Base-by-base conservation (phyloP, 805 yeast genomes). In the Alloascoidea africana region DNA sequence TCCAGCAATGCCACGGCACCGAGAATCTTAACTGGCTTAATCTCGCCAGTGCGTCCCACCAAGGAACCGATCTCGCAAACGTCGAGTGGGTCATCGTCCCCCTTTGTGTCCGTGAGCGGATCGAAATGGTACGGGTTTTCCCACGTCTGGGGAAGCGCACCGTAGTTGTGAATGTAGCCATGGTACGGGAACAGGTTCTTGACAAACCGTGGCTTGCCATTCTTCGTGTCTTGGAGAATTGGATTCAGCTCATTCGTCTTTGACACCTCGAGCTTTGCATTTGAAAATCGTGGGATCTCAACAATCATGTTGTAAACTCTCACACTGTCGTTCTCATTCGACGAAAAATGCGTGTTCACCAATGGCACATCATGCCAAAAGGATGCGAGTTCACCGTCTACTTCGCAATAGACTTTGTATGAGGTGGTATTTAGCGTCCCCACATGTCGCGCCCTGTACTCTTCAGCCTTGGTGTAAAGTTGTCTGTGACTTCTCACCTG, bases 81-180 rank as follows among this genome's bases (percentile, higher is more conserved):
- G 52, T 82, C 93, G 43, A 82, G 59, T 1, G 93, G 93, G 56
- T 82, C 93, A 45, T 79, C 76, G 54, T 82, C 93, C 43, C 93
- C 93, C 30, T 23, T 41, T 59, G n/a, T 8, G n/a, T 23, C n/a
- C 30, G 30, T 23, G 30, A 8, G 66, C 18, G 59, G 53, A 48
- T 59, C 63, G 39, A 46, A 50, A 38, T 62, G 63, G 41, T 77
- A 71, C n/a, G 94, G 93, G 53, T 91, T 93, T 59, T 89, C 98
- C 97, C 97, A 89, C 3, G 97, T 89, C 62, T 89, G 96, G 48
- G 97, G 97, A 73, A 89, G 81, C 36, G 96, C 96, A 60, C 97
- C 98, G 60, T 89, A 89, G 69, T 91, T 91, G 69, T 86, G 95
- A 51, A 89, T 89, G 70, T 91, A 89, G 51, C 98, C 98, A 60